Evolutionary conservation across 169 alveolate species (phyloP).

Genomic region (Eimeria maxima): DNA sequence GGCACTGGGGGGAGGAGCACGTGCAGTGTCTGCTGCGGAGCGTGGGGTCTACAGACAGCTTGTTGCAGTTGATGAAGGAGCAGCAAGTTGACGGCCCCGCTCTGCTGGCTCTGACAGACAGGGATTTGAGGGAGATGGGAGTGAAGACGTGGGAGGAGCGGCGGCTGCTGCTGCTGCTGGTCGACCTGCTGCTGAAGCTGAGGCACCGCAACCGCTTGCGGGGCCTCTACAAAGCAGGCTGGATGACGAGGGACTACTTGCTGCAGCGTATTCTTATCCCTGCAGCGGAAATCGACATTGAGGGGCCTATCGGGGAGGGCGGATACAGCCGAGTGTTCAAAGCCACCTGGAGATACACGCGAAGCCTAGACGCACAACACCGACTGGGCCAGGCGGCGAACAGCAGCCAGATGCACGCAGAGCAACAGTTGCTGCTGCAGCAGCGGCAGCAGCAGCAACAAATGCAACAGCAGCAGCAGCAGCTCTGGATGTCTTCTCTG

Average conservation of each 20-base stretch:
- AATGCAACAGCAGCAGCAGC: constrained; percentile 4
- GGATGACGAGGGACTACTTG: constrained; percentile 18
- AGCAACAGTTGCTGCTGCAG: constrained; percentile 85
- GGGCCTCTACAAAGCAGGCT: constrained; percentile 60
- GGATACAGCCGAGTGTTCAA: constrained; percentile 92
- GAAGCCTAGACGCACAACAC: constrained; percentile 78
- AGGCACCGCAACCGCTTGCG: constrained; percentile 82
- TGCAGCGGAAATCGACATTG: constrained; percentile 83
- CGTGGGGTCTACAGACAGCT: constrained; percentile 75
- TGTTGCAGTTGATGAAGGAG: constrained; percentile 44
- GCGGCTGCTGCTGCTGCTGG: constrained; percentile 80
- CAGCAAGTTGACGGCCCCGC: constrained; percentile 86
- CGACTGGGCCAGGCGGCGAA: background rate
- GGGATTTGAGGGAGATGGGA: constrained; percentile 84
- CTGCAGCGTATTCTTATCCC: constrained; percentile 83
- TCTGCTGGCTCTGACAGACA: constrained; percentile 79
- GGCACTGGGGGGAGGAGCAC: constrained; percentile 85
- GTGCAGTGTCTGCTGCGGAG: constrained; percentile 81
- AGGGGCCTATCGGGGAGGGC: constrained; percentile 90
- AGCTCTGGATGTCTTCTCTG: background rate
- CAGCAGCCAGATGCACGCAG: constrained; percentile 85
- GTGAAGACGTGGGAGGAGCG: constrained; percentile 81
- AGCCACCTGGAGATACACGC: constrained; percentile 89
- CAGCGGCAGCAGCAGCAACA: constrained; percentile 69
- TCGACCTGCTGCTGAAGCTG: constrained; percentile 28